Evolutionary conservation across 1,284 basidiomycete genomes (phyloP).

Genomic region (Irpex sp.): DNA sequence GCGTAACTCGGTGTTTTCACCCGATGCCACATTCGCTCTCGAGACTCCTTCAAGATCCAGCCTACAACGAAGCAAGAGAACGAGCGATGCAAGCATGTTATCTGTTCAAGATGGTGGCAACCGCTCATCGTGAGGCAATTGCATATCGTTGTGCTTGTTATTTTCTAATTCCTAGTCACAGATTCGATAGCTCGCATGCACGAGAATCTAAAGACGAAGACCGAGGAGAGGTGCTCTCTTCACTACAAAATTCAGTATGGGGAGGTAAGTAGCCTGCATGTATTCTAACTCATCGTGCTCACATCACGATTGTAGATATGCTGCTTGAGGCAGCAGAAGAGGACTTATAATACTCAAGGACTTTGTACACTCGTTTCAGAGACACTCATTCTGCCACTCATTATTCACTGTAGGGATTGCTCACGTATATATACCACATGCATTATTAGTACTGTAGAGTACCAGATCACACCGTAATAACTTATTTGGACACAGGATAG

Average conservation of each 20-base stretch:
- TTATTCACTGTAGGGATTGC: conserved; percentile 6
- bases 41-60: conserved; percentile 39
- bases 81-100: conserved; percentile 58
- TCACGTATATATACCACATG: conserved; percentile 7
- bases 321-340: conserved; percentile 57
- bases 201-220: conserved; percentile 35
- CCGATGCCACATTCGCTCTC: conserved; percentile 45
- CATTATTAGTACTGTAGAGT: conserved; percentile 22
- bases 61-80: conserved; percentile 51
- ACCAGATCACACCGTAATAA: conserved; percentile 18
- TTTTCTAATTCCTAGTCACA: not conserved
- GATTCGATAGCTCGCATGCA: conserved; percentile 33
- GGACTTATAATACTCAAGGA: conserved; percentile 24
- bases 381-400: conserved; percentile 2
- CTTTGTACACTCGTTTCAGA: not conserved
- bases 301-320: conserved; percentile 35
- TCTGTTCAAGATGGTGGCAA: conserved; percentile 48
- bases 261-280: conserved; percentile 44
- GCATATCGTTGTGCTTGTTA: conserved; percentile 9
- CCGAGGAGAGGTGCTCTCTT: conserved; percentile 41
- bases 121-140: conserved; percentile 40
- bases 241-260: conserved; percentile 68
- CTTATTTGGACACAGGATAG: conserved; percentile 8
- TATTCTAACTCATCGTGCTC: not conserved
- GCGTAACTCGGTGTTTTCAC: conserved; percentile 25